These are phyloP conservation scores for Pseudomonodictys pantanalensis DNA, from an alignment of 495 filamentous ascomycete genomes.

Conservation along the genomic window DNA sequence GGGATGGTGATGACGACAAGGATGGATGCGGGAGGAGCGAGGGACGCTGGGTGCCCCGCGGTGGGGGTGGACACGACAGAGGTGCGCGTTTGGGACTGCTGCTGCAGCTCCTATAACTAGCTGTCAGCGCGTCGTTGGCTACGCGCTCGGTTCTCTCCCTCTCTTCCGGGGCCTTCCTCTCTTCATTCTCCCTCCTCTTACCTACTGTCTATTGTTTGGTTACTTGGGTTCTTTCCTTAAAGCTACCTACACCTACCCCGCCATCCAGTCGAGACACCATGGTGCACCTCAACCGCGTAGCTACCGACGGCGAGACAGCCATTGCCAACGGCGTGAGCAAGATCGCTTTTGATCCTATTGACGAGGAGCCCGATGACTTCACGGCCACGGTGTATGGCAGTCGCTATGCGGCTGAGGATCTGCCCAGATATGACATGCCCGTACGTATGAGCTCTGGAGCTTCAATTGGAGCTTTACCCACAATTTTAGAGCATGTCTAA, in stretches of 20 bases:
- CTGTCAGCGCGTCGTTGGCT: too few species aligned
- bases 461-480: not conserved
- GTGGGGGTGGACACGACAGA: too few species aligned
- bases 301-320: slow-evolving; percentile 46
- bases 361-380: slow-evolving; percentile 56
- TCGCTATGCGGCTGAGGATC: slow-evolving; percentile 70
- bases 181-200: not conserved
- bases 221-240: not conserved
- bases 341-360: slow-evolving; percentile 44
- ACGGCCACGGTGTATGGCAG: slow-evolving; percentile 81
- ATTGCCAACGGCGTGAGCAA: slow-evolving; percentile 48
- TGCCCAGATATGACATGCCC: slow-evolving; percentile 84
- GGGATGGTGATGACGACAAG: too few species aligned
- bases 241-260: too few species aligned
- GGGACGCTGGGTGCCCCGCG: too few species aligned
- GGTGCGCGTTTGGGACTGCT: too few species aligned
- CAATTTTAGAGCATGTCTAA: not conserved
- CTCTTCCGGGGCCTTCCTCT: too few species aligned
- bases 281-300: slow-evolving; percentile 64
- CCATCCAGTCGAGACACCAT: slow-evolving; percentile 48
- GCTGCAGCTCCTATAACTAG: too few species aligned
- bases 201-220: not conserved
- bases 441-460: slow-evolving; percentile 31
- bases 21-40: too few species aligned
- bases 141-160: too few species aligned